A percentile compares a stretch with the other conserved stretches of the same genome.
Evolutionary conservation across 2,329 filamentous ascomycete genomes (phyloP).

Genomic region (Capronia coronata): DNA sequence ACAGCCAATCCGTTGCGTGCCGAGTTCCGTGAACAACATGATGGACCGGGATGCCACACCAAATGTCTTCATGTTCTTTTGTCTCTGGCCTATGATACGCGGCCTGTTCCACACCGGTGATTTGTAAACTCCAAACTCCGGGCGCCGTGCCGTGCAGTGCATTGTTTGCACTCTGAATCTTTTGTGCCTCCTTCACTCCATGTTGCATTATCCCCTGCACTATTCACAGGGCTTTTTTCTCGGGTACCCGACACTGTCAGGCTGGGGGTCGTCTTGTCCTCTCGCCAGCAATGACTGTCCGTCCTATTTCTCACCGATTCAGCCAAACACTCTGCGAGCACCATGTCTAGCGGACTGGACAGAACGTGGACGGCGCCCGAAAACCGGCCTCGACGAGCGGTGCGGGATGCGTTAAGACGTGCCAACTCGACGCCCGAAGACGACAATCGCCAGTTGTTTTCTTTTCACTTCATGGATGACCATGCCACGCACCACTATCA

Average conservation of each 20-base stretch:
- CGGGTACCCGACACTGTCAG: too few species aligned
- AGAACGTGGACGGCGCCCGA: conserved; percentile 20
- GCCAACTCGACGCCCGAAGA: conserved; percentile 18
- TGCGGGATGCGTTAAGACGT: conserved; percentile 16
- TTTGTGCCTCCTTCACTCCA: too few species aligned
- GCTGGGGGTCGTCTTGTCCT: too few species aligned
- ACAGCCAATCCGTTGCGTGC: neutral
- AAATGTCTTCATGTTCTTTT: neutral
- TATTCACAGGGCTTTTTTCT: too few species aligned
- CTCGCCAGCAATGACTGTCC: neutral
- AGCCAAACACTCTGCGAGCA: neutral
- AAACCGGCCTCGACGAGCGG: conserved; percentile 8
- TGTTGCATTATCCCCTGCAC: neutral
- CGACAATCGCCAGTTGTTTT: conserved; percentile 18
- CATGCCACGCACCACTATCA: conserved; percentile 22
- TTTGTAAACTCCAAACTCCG: too few species aligned
- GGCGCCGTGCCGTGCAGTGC: too few species aligned
- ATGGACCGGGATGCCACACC: neutral
- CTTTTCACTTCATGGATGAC: conserved; percentile 25
- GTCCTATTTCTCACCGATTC: neutral
- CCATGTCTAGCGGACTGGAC: conserved; percentile 11
- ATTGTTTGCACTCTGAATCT: too few species aligned
- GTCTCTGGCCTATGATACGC: neutral
- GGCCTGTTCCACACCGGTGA: too few species aligned
- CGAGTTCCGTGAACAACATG: neutral